Base-by-base conservation (phyloP, 306 rosid genomes). In the Amphicarpaea edgeworthii region DNA sequence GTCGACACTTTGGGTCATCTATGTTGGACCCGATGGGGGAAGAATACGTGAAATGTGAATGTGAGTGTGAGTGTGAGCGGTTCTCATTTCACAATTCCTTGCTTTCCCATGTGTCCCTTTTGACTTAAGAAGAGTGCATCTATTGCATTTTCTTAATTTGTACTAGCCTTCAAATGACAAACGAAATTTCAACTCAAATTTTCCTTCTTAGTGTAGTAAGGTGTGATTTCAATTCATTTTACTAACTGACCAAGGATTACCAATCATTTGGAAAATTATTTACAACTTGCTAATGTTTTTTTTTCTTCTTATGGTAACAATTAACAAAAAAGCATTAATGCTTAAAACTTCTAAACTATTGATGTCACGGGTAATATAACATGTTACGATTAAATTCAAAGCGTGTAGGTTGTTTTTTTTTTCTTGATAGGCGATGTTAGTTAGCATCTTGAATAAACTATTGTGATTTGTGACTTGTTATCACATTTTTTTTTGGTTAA, bases 1-100 rank as follows among this genome's bases (percentile, higher is more conserved):
- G 12, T 61, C 24, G 17, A 38, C 58, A 61, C 1, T 34, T 24
- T 70, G 83, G 83, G 73, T 21, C 66, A 46, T 62, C 23, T 37
- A 0, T n/a, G 70, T 32, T 70, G 63, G 63, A 46, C 32, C 19
- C 11, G 32, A 49, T 58, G 26, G 32, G 34, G 54, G 26, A 0
- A 46, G 26, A 0, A 46, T 34, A 46, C 20, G 41, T 38, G 11
- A 38, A 38, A 65, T 43, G 46, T 9, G 11, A 30, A 20, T 7
- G 7, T 38, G 47, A 46, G 20, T 11, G 30, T 42, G 49, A 58
- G 49, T 60, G 23, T 67, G 54, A 38, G 57, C n/a, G 73, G 40
- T 57, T 69, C 15, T 6, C 8, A 45, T 55, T 55, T 75, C 64
- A 8, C 28, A 64, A 37, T 15, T 41, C 32, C 24, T 12, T 50